Percentiles rank a stretch among this genome's conserved stretches.
These are phyloP conservation scores for Triticum turgidum DNA, from an alignment of 176 grass and related monocot species.

Conservation along the genomic window DNA sequence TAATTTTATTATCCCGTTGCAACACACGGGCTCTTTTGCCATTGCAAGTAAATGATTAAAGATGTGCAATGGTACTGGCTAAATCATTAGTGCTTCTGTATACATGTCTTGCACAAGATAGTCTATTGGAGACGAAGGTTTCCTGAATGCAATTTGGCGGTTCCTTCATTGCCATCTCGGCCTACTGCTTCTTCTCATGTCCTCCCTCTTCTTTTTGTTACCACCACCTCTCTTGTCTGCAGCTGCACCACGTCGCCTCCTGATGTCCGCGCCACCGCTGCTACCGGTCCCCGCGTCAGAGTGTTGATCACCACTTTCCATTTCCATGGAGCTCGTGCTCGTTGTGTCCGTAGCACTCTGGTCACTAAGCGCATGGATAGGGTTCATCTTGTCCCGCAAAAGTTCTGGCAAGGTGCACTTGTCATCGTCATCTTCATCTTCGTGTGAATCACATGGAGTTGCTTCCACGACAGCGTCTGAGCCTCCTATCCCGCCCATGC, in stretches of 20 bases:
- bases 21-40: too few species aligned
- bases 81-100: too few species aligned
- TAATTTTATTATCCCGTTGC: too few species aligned
- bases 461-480: not conserved
- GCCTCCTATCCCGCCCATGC: not conserved
- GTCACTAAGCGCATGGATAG: not conserved
- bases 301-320: not conserved
- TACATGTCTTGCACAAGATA: not conserved
- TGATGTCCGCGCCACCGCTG: not conserved
- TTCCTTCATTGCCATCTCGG: conserved; percentile 36
- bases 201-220: conserved; percentile 3
- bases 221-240: not conserved
- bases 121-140: not conserved
- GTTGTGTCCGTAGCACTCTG: not conserved
- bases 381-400: conserved; percentile 20
- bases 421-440: not conserved
- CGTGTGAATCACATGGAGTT: not conserved
- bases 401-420: not conserved
- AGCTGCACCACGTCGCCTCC: not conserved
- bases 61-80: not conserved
- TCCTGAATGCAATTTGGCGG: not conserved
- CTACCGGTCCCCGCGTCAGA: not conserved
- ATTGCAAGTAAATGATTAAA: not conserved
- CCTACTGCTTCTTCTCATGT: not conserved
- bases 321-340: not conserved